Evolutionary conservation across 164 flowering plant genomes (phyloP), one percentile per base, ranked within the genome.

Genomic region (Berberis thunbergii): DNA sequence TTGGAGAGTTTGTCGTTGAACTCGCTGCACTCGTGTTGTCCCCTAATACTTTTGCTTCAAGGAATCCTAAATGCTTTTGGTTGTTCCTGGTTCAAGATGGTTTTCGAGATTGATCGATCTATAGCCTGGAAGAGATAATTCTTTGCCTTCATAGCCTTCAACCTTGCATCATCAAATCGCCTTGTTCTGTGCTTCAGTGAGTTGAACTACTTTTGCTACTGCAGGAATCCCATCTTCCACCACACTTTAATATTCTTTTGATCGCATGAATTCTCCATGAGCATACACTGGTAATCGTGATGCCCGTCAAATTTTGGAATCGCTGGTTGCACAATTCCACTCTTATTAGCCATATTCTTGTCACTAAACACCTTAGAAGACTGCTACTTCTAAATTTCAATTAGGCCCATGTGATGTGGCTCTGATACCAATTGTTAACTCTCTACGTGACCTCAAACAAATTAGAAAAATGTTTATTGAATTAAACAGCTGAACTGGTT

Each of bases 21-120:
- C 59, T 10, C 43, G 59, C 39, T 54, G 9, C 13, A 54, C 57
- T 9, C 57, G 6, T 54, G 26, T 5, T 54, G 4, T 54, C 13
- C 57, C 57, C 13, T 54, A 7, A 54, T 54, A 54, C 7, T 54
- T 54, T 0, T 54, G 57, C 57, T 54, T 54, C 57, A 54, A 54
- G 4, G 40, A 54, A 12, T 54, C 57, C 57, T 3, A 57, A 12
- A 57, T 57, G 42, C 13, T 39, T 7, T 57, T 57, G 2, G 60
- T 42, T 8, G 43, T 57, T 12, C 40, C 60, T 39, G 6, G 52
- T 55, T 39, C 6, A 55, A 13, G 2, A 55, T 55, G 2, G 58
- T 55, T 26, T 55, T 42, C 12, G 40, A 6, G 2, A 57, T 26
- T 0, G 26, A 26, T 26, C 26, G 26, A 26, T 26, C 26, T 26